Percentiles rank a stretch among this genome's conserved stretches.
Conservation (phyloP, 495 filamentous ascomycete genomes). For the Podospora appendiculata region DNA sequence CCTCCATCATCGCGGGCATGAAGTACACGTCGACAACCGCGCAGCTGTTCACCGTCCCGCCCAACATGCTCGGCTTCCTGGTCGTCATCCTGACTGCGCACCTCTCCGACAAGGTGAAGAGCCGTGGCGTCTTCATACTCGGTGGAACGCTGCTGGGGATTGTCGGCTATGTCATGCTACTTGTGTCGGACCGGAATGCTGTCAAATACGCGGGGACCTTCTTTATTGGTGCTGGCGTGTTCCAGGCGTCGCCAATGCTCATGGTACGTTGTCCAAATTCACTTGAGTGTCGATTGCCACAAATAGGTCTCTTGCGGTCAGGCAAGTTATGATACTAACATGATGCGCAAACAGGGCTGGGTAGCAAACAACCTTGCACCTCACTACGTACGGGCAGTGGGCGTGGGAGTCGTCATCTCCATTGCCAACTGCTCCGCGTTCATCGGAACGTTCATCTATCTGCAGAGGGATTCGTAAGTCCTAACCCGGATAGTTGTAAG, state of each 20-base stretch:
- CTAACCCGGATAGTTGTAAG: background rate
- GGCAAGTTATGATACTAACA: background rate
- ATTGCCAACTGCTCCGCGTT: conserved; percentile 43
- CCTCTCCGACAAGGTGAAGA: conserved; percentile 37
- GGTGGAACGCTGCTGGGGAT: conserved; percentile 34
- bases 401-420: conserved; percentile 31
- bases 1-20: conserved; percentile 48
- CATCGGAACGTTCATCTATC: conserved; percentile 44
- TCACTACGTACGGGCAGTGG: conserved; percentile 43
- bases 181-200: conserved; percentile 34
- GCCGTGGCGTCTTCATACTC: conserved; percentile 48
- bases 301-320: conserved; percentile 19
- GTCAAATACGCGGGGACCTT: conserved; percentile 53
- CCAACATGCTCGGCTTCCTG: conserved; percentile 42
- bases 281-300: background rate
- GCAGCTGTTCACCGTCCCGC: conserved; percentile 48
- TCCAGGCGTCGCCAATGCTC: conserved; percentile 50
- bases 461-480: conserved; percentile 35
- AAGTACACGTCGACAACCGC: conserved; percentile 44
- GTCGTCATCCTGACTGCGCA: conserved; percentile 39
- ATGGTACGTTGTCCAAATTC: conserved; percentile 20
- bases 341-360: conserved; percentile 17
- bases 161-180: conserved; percentile 49
- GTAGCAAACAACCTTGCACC: conserved; percentile 36
- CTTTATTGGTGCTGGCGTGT: conserved; percentile 52